Evolutionary conservation across 164 flowering plant genomes (phyloP), one percentile per base, ranked within the genome.

Genomic region (Litsea cubeba): DNA sequence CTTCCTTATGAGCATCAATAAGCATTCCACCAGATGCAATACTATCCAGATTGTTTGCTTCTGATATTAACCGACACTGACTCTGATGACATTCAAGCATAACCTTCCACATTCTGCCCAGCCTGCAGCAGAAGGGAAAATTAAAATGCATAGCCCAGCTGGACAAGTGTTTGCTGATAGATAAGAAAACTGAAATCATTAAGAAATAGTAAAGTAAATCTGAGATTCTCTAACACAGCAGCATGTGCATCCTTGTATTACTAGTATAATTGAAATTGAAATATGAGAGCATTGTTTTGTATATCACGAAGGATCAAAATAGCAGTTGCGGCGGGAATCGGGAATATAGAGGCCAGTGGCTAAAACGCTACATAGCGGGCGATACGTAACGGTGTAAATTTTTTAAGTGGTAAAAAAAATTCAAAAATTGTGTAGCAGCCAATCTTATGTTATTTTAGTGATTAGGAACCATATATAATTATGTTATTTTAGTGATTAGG

Each of bases 11-110:
- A 75, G 77, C 73, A 68, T 79, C 76, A 25, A 75, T 69, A 50
- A 83, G 70, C 73, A 76, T 82, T 62, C 50, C 71, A 50, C 32
- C 68, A 15, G 80, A 76, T 70, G 73, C 60, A 40, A 82, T 69
- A 35, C 76, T 64, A 70, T 81, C 86, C 28, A 86, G 76, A 75
- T 23, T 78, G 77, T 79, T 83, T 49, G 84, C 85, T 71, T 86
- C 85, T 12, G 78, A 30, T 28, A 88, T 73, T 4, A 76, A 79
- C 70, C 77, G 84, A 73, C 69, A 78, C 78, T 88, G 91, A 60
- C 65, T 32, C 50, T 66, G 82, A 76, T 87, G 91, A 73, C 89
- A 86, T 69, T 88, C 88, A 54, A 81, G 78, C 94, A 90, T 87
- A 22, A 62, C 72, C 79, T 81, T 83, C 94, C 94, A 90, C 94